phyloP scores from a whole-genome alignment of 257 asterid genomes.

The Rhazya stricta region DNA sequence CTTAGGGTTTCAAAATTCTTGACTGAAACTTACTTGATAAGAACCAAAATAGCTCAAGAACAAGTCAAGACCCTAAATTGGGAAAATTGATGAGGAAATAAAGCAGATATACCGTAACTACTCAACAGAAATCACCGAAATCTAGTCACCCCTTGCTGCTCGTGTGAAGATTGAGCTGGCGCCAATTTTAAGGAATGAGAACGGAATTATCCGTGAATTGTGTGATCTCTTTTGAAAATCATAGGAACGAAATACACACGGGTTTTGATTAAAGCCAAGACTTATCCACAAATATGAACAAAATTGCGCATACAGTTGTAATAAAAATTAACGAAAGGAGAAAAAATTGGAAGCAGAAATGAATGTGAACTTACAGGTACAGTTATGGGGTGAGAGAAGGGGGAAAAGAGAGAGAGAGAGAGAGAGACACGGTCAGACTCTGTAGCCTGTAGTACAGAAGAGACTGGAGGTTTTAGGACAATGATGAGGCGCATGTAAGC shows the following conservation, averaged over 20 bases:
- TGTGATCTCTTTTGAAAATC: not conserved
- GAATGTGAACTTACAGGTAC: conserved; percentile 6
- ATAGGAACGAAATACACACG: not conserved
- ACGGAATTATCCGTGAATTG: not conserved
- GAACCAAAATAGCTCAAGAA: conserved; percentile 15
- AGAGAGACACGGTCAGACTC: no score
- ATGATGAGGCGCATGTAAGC: not conserved
- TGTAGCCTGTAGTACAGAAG: not conserved
- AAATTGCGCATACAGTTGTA: not conserved
- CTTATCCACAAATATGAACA: not conserved
- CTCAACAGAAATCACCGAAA: not conserved
- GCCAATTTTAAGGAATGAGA: not conserved
- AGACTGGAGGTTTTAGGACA: not conserved
- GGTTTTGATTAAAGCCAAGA: not conserved
- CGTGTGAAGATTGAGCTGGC: not conserved
- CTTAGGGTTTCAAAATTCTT: not conserved
- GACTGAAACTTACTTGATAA: not conserved
- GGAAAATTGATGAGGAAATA: not conserved
- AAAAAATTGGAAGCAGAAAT: not conserved
- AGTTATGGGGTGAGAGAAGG: conserved; percentile 1
- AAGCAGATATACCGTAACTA: not conserved
- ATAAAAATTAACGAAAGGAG: not conserved
- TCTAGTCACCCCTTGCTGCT: not conserved
- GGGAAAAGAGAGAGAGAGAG: not conserved
- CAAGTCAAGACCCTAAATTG: not conserved